These are phyloP conservation scores for Tricholoma hemisulphureum DNA, from an alignment of 768 basidiomycete species.

Conservation along the genomic window DNA sequence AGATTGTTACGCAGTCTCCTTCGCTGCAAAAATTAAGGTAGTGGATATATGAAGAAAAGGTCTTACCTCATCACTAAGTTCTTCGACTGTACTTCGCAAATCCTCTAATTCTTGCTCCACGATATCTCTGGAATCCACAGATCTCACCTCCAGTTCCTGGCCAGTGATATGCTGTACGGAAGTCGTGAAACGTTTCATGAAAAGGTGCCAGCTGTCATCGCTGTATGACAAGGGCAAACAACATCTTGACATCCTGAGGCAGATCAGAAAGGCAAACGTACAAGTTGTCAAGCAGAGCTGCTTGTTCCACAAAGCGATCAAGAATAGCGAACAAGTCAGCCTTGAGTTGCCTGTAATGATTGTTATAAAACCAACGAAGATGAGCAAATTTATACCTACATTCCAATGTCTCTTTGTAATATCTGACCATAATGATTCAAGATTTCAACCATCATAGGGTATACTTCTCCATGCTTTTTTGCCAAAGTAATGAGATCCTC, in stretches of 20 bases:
- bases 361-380: background rate
- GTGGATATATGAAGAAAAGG: background rate
- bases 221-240: slow-evolving; percentile 34
- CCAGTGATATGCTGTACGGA: slow-evolving; percentile 70
- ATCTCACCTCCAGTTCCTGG: slow-evolving; percentile 54
- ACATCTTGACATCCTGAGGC: slow-evolving; percentile 10
- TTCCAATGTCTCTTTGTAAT: slow-evolving; percentile 56
- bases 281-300: slow-evolving; percentile 61
- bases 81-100: slow-evolving; percentile 58
- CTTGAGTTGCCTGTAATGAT: slow-evolving; percentile 54
- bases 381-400: slow-evolving; percentile 43
- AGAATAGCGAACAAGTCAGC: slow-evolving; percentile 55
- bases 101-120: slow-evolving; percentile 62
- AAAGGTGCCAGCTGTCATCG: slow-evolving; percentile 61
- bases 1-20: slow-evolving; percentile 52
- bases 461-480: slow-evolving; percentile 60
- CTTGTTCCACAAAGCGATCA: slow-evolving; percentile 65
- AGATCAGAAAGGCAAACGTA: slow-evolving; percentile 31
- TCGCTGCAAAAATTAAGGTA: slow-evolving; percentile 36
- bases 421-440: slow-evolving; percentile 55
- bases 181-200: slow-evolving; percentile 57
- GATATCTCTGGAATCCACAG: slow-evolving; percentile 36
- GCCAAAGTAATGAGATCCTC: slow-evolving; percentile 62
- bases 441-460: slow-evolving; percentile 59
- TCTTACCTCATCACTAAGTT: slow-evolving; percentile 66